A percentile compares a stretch with the other conserved stretches of the same genome.
Evolutionary conservation across 768 basidiomycete species (phyloP).

Genomic region (Lentinula lateritia): DNA sequence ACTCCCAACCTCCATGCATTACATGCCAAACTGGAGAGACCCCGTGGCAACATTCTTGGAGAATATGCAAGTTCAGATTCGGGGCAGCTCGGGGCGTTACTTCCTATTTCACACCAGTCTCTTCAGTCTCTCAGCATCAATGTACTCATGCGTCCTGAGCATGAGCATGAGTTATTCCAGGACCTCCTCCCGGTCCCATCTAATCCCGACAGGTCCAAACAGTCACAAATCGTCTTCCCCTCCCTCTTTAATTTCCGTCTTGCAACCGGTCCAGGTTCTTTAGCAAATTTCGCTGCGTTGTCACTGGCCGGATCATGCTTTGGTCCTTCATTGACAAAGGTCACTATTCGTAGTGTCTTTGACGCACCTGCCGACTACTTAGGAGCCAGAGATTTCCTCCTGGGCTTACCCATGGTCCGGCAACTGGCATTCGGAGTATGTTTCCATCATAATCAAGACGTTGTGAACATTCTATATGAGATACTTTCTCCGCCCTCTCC

Average conservation of each 20-base stretch:
- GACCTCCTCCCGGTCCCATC: background rate
- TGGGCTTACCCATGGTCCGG: background rate
- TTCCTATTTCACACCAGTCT: background rate
- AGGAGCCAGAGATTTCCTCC: background rate
- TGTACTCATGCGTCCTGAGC: background rate
- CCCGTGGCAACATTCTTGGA: background rate
- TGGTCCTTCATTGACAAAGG: background rate
- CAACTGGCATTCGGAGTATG: background rate
- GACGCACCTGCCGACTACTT: background rate
- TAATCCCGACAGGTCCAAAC: background rate
- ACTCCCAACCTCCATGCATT: background rate
- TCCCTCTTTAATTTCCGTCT: background rate
- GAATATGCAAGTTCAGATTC: background rate
- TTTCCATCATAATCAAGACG: background rate
- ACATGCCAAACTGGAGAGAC: background rate
- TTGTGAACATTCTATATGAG: background rate
- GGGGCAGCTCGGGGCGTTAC: background rate
- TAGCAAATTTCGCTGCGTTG: background rate
- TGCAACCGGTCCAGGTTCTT: background rate
- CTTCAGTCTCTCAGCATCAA: background rate
- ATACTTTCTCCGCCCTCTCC: background rate
- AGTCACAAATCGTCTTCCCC: background rate
- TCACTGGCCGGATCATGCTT: background rate
- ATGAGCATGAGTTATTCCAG: background rate
- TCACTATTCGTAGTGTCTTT: conserved; percentile 1